Percentiles rank a stretch among this genome's conserved stretches.
Evolutionary conservation across 345 rosid genomes (phyloP).

Genomic region (Citrus medica): DNA sequence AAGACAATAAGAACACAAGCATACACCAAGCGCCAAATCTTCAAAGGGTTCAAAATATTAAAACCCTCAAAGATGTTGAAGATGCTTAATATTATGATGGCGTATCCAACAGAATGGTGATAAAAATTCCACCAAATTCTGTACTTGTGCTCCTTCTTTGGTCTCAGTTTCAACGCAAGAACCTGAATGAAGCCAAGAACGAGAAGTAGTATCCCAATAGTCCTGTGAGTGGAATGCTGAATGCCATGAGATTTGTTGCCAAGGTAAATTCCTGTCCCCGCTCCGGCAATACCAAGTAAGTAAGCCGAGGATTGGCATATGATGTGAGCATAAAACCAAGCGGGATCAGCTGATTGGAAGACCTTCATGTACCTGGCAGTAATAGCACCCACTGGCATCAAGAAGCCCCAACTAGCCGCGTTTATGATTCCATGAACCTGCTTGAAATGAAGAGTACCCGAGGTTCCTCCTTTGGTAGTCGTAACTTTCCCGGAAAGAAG

Average conservation of each 20-base stretch:
- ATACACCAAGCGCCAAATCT: no score
- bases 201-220: constrained; percentile 25
- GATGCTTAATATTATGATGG: constrained; percentile 21
- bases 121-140: constrained; percentile 27
- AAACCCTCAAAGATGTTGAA: constrained; percentile 31
- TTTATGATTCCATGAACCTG: no score
- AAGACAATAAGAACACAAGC: no score
- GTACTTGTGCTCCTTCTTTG: constrained; percentile 30
- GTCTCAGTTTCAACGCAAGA: constrained; percentile 21
- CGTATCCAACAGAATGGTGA: constrained; percentile 25
- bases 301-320: constrained; percentile 26
- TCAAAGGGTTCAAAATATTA: constrained; percentile 6
- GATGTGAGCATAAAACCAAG: constrained; percentile 31
- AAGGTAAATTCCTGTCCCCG: constrained; percentile 19
- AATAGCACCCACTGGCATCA: no score
- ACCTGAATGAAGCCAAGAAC: constrained; percentile 25
- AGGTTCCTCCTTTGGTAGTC: no score
- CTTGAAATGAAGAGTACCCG: no score
- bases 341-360: background rate
- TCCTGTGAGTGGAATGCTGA: constrained; percentile 10
- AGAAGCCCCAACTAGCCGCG: no score
- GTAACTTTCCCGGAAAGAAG: no score
- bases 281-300: constrained; percentile 24
- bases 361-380: no score
- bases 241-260: no score